Evolutionary conservation across 2,329 filamentous ascomycete species (phyloP).

Genomic region (Cladosporium sp.): DNA sequence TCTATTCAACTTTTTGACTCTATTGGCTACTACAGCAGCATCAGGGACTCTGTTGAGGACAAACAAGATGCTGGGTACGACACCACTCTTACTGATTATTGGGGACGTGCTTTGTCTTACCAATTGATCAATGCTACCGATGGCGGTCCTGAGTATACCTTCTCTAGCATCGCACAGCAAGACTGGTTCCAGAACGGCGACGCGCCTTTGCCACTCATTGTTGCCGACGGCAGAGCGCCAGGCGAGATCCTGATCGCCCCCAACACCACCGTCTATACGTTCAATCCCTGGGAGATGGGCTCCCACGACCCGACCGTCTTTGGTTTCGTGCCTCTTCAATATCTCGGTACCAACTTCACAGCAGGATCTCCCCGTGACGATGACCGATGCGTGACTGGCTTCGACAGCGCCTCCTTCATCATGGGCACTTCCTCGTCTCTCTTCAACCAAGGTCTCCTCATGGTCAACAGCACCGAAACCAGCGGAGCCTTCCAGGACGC

Average conservation of each 20-base stretch:
- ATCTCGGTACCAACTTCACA: constrained; percentile 68
- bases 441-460: constrained; percentile 75
- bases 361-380: constrained; percentile 54
- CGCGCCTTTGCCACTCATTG: constrained; percentile 68
- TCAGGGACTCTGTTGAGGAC: constrained; percentile 53
- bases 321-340: constrained; percentile 67
- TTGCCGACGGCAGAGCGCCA: constrained; percentile 65
- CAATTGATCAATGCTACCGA: constrained; percentile 74
- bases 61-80: constrained; percentile 64
- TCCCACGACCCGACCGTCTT: constrained; percentile 68
- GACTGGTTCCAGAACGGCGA: constrained; percentile 58
- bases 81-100: constrained; percentile 79
- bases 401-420: constrained; percentile 77
- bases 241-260: constrained; percentile 57
- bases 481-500: constrained; percentile 37
- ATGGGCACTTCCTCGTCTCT: constrained; percentile 83
- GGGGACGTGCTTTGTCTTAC: constrained; percentile 76
- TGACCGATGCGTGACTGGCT: constrained; percentile 67
- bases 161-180: constrained; percentile 70
- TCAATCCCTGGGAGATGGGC: constrained; percentile 76
- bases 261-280: constrained; percentile 74
- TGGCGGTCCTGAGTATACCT: constrained; percentile 76
- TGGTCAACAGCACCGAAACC: constrained; percentile 50
- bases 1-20: constrained; percentile 52
- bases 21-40: constrained; percentile 58